Conservation (phyloP, 257 asterid genomes). For the Gentiana dahurica region DNA sequence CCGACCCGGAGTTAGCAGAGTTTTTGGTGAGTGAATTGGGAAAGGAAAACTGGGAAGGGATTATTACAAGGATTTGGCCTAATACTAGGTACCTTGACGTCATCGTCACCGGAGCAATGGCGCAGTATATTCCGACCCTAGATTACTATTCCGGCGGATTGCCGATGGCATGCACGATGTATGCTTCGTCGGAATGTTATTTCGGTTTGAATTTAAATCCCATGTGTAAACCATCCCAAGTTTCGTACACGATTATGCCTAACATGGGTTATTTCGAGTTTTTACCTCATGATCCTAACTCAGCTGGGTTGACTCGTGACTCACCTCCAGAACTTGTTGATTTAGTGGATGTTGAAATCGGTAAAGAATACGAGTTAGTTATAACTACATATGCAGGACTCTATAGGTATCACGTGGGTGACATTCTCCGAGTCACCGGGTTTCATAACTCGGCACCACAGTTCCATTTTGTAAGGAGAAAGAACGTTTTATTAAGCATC, state of each 20-base stretch:
- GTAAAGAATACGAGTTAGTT: conserved; percentile 85
- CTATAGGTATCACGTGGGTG: conserved; percentile 84
- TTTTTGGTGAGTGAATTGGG: conserved; percentile 42
- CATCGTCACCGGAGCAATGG: conserved; percentile 97
- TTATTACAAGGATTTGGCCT: conserved; percentile 85
- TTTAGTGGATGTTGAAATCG: conserved; percentile 66
- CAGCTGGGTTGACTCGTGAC: conserved; percentile 20
- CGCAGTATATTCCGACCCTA: conserved; percentile 85
- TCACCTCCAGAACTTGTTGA: conserved; percentile 56
- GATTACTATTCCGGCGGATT: conserved; percentile 82
- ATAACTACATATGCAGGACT: conserved; percentile 82
- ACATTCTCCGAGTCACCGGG: conserved; percentile 88
- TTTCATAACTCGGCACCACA: conserved; percentile 88
- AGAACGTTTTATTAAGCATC: conserved; percentile 74
- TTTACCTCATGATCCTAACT: conserved; percentile 50
- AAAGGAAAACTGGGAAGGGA: conserved; percentile 65
- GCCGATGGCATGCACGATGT: conserved; percentile 90
- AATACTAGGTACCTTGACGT: conserved; percentile 80
- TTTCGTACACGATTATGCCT: conserved; percentile 91
- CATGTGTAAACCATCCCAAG: conserved; percentile 78
- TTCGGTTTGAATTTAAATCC: conserved; percentile 91
- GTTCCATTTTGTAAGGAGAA: conserved; percentile 79
- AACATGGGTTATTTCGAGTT: conserved; percentile 98
- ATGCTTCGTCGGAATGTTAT: conserved; percentile 92
- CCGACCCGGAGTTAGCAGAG: conserved; percentile 54